These are phyloP conservation scores for Lactuca sativa DNA, from an alignment of 129 eudicot species.

Conservation along the genomic window DNA sequence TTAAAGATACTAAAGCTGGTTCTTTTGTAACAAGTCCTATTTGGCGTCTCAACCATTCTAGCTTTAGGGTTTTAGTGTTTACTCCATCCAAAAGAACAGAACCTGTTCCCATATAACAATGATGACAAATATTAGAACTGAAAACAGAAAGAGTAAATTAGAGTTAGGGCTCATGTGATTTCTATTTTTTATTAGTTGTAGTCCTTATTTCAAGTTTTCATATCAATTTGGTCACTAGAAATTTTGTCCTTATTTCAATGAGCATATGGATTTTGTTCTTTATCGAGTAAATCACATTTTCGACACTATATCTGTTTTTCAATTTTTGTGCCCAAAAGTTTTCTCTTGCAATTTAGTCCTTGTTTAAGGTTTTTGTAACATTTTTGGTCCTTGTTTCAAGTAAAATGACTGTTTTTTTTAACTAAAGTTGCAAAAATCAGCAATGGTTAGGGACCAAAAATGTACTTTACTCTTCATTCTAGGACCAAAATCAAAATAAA, in stretches of 20 bases:
- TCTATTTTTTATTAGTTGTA: not conserved
- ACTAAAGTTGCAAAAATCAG: too few species aligned
- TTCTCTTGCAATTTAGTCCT: not conserved
- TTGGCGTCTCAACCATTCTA: conserved; percentile 60
- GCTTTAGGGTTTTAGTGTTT: conserved; percentile 45
- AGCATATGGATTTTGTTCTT: too few species aligned
- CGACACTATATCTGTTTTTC: not conserved
- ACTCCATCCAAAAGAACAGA: conserved; percentile 64
- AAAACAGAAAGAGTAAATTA: not conserved
- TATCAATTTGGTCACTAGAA: not conserved
- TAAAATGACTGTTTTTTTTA: not conserved
- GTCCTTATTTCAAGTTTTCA: not conserved
- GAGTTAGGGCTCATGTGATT: too few species aligned
- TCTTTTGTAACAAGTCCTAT: conserved; percentile 65
- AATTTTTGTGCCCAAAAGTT: not conserved
- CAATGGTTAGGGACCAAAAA: not conserved
- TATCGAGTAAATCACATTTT: too few species aligned
- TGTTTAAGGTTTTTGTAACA: not conserved
- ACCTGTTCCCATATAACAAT: conserved; percentile 32
- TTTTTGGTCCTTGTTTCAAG: not conserved
- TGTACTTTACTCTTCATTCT: not conserved
- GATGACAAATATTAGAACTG: not conserved
- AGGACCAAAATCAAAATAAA: not conserved
- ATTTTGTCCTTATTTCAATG: too few species aligned
- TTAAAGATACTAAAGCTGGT: conserved; percentile 53